Evolutionary conservation across 2,329 filamentous ascomycete genomes (phyloP).

Genomic region (Penicillium fuscoglaucum): DNA sequence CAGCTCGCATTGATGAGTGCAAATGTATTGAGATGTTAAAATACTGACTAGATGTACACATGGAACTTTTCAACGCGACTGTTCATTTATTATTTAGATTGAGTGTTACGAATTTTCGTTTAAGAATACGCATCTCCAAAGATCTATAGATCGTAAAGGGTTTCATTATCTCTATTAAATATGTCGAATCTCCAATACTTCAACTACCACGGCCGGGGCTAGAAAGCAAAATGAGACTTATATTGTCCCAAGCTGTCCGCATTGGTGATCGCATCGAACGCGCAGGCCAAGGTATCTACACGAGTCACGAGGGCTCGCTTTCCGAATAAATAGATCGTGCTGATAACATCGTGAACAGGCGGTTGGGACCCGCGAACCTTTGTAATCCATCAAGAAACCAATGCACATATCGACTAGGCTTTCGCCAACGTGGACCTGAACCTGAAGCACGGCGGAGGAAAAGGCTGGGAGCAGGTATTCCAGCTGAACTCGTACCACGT

Average conservation of each 20-base stretch:
- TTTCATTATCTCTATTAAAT: conserved; percentile 2
- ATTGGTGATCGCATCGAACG: conserved; percentile 51
- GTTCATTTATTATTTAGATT: background rate
- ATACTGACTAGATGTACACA: background rate
- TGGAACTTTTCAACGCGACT: background rate
- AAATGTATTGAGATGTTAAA: background rate
- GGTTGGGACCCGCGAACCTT: conserved; percentile 35
- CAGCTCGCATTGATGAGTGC: background rate
- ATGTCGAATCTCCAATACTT: conserved; percentile 45
- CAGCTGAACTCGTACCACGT: conserved; percentile 51
- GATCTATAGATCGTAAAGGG: background rate
- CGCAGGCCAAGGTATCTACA: conserved; percentile 27
- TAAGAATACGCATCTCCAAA: background rate
- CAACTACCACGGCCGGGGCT: conserved; percentile 42
- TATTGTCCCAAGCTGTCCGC: conserved; percentile 52
- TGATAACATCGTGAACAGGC: conserved; percentile 26
- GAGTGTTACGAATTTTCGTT: background rate
- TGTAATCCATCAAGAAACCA: conserved; percentile 37
- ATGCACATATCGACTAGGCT: conserved; percentile 52
- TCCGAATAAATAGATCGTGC: background rate
- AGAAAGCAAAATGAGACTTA: conserved; percentile 35
- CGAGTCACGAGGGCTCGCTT: background rate
- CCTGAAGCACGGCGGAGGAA: conserved; percentile 55
- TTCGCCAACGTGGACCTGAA: conserved; percentile 59
- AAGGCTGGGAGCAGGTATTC: conserved; percentile 52